These are phyloP conservation scores for Paradendryphiella salina DNA, from an alignment of 2,329 filamentous ascomycete species.

Conservation along the genomic window DNA sequence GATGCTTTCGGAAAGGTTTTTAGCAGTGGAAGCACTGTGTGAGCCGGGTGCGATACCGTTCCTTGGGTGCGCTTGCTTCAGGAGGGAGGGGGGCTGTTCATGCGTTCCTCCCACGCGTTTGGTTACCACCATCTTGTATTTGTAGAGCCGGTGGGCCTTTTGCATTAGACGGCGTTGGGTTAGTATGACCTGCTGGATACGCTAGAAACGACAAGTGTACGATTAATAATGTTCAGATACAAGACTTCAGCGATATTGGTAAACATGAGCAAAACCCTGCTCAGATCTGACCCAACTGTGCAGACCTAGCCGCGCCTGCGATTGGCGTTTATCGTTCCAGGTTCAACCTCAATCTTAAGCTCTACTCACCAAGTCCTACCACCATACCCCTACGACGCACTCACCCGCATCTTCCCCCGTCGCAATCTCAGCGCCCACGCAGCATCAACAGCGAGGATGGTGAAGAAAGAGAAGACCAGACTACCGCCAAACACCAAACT, in stretches of 20 bases:
- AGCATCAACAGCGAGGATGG: constrained; percentile 55
- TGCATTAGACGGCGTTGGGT: too few relatives aligned
- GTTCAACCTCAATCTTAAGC: too few relatives aligned
- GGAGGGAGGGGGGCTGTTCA: too few relatives aligned
- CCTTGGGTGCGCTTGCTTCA: neutral
- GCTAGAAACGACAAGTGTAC: neutral
- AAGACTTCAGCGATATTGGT: neutral
- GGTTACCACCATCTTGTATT: too few relatives aligned
- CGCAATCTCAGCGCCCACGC: too few relatives aligned
- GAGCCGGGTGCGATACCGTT: neutral
- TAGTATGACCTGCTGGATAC: neutral
- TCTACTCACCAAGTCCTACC: too few relatives aligned
- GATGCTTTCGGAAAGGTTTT: constrained; percentile 60
- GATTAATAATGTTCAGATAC: neutral
- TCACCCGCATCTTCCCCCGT: too few relatives aligned
- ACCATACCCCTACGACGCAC: too few relatives aligned
- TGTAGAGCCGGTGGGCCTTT: too few relatives aligned
- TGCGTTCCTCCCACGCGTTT: too few relatives aligned
- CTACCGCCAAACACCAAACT: constrained; percentile 68
- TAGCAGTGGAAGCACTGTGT: constrained; percentile 25
- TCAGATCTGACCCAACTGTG: neutral
- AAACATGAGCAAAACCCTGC: neutral
- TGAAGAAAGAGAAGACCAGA: constrained; percentile 67
- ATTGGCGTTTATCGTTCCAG: too few relatives aligned
- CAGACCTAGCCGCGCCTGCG: too few relatives aligned